Evolutionary conservation across 495 filamentous ascomycete genomes (phyloP), one percentile per base, ranked within the genome.

Genomic region (Lasiosphaeria miniovina): DNA sequence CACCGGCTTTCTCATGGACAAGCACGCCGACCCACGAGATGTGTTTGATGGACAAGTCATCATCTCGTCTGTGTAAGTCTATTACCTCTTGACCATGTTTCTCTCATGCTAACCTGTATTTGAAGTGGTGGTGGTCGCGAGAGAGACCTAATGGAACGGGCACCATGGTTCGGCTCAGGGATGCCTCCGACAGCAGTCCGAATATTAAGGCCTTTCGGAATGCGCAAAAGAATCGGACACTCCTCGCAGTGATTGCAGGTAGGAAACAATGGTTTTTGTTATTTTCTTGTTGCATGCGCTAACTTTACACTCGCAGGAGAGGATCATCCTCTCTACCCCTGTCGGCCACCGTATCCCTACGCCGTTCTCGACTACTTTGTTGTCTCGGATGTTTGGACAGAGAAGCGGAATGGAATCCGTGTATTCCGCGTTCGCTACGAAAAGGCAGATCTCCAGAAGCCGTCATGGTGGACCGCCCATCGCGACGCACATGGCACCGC

Each of bases 301-400:
- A 61, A 36, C 48, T 59, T 67, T 50, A 35, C 2, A 31, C 63
- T 68, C 50, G 32, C 61, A 83, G 88, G 86, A 0, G 65, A 79
- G 36, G 66, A 72, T 4, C 85, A 89, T 60, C 70, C 64, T 0
- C 65, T 79, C 3, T 77, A 82, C n/a, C 77, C 78, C 0, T 77
- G 80, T 7, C 71, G 77, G 17, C 70, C 89, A 4, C 84, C 85
- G 0, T 79, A 90, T 65, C 75, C 79, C 0, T 95, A 88, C 63
- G 85, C 83, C 52, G 85, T 94, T 1, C 79, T 93, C 49, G 89
- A 72, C n/a, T 87, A 77, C 65, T 95, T 93, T 66, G 83, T 86
- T 35, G 72, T 90, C 15, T 89, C 87, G 0, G 73, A 88, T 38
- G 72, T 91, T 2, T 96, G 91, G 91, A 74, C 67, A 14, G 90